Evolutionary conservation across 257 asterid genomes (phyloP).

Genomic region (Anisodus acutangulus): DNA sequence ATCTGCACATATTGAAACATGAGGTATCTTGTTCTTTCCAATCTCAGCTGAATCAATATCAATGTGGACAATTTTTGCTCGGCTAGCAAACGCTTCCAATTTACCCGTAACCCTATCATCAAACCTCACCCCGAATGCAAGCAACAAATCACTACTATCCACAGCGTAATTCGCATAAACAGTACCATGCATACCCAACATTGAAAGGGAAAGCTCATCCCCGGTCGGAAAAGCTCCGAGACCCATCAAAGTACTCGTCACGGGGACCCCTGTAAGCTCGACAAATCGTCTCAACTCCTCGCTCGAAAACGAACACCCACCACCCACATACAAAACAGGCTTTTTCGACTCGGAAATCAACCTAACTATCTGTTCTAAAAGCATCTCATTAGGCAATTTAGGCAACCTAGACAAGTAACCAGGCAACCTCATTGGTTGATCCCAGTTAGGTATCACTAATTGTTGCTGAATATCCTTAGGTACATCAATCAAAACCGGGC

Average conservation of each 20-base stretch:
- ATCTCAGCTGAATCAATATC: conserved; percentile 34
- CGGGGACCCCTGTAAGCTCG: conserved; percentile 29
- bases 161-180: conserved; percentile 33
- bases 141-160: conserved; percentile 33
- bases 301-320: conserved; percentile 27
- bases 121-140: conserved; percentile 35
- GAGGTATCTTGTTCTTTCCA: conserved; percentile 34
- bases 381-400: conserved; percentile 24
- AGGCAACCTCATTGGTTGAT: conserved; percentile 34
- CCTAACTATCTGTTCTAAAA: conserved; percentile 31
- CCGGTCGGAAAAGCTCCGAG: conserved; percentile 28
- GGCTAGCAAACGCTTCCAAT: conserved; percentile 35
- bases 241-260: conserved; percentile 34
- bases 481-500: conserved; percentile 30
- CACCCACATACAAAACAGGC: conserved; percentile 32
- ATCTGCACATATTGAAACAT: conserved; percentile 34
- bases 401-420: conserved; percentile 34
- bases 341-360: conserved; percentile 31
- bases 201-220: conserved; percentile 30
- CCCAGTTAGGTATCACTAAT: conserved; percentile 35
- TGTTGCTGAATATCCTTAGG: conserved; percentile 34
- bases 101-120: conserved; percentile 34
- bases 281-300: conserved; percentile 30
- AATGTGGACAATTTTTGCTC: conserved; percentile 31
- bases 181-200: conserved; percentile 35